A percentile compares a stretch with the other conserved stretches of the same genome.
These are phyloP conservation scores for Irpex sp. DNA, from an alignment of 1,284 basidiomycete species.

Conservation along the genomic window DNA sequence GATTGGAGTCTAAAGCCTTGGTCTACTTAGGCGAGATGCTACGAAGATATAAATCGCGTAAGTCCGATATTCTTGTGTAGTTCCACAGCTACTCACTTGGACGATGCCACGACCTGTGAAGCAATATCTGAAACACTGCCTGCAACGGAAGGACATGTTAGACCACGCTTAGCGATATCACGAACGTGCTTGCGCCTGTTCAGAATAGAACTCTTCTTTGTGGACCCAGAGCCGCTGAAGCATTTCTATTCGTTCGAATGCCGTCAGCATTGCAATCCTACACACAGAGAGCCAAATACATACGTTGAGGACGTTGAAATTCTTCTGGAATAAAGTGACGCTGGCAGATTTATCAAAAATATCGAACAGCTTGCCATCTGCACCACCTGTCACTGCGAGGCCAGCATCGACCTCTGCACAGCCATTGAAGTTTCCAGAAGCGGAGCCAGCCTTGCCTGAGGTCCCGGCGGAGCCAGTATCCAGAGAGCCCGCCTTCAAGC, in stretches of 20 bases:
- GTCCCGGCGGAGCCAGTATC: background rate
- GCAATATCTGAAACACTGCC: background rate
- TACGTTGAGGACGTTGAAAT: slow-evolving; percentile 29
- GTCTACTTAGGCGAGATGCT: background rate
- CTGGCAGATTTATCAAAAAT: background rate
- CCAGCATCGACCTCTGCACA: slow-evolving; percentile 26
- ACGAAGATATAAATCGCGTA: background rate
- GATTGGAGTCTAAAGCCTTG: no score
- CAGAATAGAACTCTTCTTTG: background rate
- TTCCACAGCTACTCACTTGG: background rate
- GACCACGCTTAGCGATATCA: background rate
- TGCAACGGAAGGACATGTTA: background rate
- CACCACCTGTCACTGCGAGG: slow-evolving; percentile 19
- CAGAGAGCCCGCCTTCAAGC: slow-evolving; percentile 9
- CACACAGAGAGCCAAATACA: background rate
- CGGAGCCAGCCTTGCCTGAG: background rate
- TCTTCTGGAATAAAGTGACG: slow-evolving; percentile 27
- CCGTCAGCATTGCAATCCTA: background rate
- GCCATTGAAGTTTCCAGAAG: slow-evolving; percentile 13
- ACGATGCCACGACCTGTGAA: background rate
- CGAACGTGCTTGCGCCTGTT: background rate
- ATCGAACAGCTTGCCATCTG: background rate
- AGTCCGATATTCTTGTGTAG: background rate
- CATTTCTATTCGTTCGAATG: background rate
- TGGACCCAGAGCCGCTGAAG: background rate